A percentile compares a stretch with the other conserved stretches of the same genome.
Conservation (phyloP, 2,329 filamentous ascomycete genomes). For the Alternaria dauci region DNA sequence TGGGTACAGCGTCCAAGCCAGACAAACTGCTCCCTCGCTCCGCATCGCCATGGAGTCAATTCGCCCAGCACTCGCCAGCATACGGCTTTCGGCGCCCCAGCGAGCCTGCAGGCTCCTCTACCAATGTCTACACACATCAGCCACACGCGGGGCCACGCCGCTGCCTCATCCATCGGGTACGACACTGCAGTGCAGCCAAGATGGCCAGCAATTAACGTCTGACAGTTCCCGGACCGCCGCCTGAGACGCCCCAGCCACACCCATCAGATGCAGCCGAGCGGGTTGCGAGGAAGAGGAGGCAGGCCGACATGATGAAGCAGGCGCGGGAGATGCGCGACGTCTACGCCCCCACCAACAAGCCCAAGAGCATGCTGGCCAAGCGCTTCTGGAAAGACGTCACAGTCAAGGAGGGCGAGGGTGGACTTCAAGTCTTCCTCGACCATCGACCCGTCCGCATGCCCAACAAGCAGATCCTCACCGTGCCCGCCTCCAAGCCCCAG, state of each 20-base stretch:
- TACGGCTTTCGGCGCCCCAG: constrained; percentile 28
- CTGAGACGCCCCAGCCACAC: constrained; percentile 62
- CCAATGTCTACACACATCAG: constrained; percentile 55
- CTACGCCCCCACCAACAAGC: constrained; percentile 49
- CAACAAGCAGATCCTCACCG: constrained; percentile 73
- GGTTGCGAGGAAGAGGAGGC: constrained; percentile 59
- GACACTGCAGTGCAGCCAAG: not conserved
- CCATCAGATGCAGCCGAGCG: constrained; percentile 59
- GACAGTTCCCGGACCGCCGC: constrained; percentile 65
- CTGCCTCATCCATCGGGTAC: constrained; percentile 61
- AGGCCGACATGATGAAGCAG: constrained; percentile 59
- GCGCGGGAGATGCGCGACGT: constrained; percentile 55
- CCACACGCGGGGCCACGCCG: constrained; percentile 60
- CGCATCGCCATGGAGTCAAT: constrained; percentile 38
- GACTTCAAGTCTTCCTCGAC: constrained; percentile 77
- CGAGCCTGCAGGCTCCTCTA: constrained; percentile 32
- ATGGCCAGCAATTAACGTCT: constrained; percentile 7
- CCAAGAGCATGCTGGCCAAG: constrained; percentile 65
- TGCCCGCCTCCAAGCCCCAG: constrained; percentile 79
- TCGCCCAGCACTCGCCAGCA: constrained; percentile 36
- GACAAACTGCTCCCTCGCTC: not conserved
- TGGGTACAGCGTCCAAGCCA: not conserved
- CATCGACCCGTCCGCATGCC: constrained; percentile 78
- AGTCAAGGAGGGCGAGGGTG: constrained; percentile 68
- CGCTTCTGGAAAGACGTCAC: constrained; percentile 90